These are phyloP conservation scores for Globisporangium barbulae DNA, from an alignment of 352 stramenopile genomes.

Conservation along the genomic window DNA sequence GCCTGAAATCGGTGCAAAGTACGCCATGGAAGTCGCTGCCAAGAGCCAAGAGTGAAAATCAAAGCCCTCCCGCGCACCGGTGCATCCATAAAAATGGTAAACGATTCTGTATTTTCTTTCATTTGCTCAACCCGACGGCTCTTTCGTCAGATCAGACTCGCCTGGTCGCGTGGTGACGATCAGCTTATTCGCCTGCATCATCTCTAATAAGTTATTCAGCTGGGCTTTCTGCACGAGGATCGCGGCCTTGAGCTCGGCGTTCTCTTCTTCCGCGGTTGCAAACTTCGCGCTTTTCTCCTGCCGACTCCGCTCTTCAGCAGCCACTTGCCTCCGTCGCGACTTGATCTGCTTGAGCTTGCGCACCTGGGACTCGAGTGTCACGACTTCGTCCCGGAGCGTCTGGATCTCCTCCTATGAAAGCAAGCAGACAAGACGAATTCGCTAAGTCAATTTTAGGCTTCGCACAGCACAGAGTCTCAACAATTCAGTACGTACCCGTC, in stretches of 20 bases:
- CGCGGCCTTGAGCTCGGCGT: constrained; percentile 16
- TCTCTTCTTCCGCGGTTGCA: neutral
- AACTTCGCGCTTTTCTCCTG: neutral
- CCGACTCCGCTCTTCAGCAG: neutral
- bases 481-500: constrained; percentile 3
- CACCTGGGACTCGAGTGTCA: constrained; percentile 12
- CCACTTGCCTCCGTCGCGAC: neutral
- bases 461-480: no score
- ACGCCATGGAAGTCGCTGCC: neutral
- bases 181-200: constrained; percentile 9
- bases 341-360: constrained; percentile 15
- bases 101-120: neutral
- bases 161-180: neutral
- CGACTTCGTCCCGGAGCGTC: constrained; percentile 13
- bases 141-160: neutral
- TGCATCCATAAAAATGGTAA: neutral
- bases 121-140: neutral
- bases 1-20: constrained; percentile 22
- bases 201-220: constrained; percentile 15
- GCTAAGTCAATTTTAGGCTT: neutral
- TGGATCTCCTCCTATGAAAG: constrained; percentile 12
- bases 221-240: constrained; percentile 15
- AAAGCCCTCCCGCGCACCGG: neutral
- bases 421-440: neutral
- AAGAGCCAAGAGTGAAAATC: constrained; percentile 4